Evolutionary conservation across 2,329 filamentous ascomycete species (phyloP).

Genomic region (Aspergillus fumigatus): DNA sequence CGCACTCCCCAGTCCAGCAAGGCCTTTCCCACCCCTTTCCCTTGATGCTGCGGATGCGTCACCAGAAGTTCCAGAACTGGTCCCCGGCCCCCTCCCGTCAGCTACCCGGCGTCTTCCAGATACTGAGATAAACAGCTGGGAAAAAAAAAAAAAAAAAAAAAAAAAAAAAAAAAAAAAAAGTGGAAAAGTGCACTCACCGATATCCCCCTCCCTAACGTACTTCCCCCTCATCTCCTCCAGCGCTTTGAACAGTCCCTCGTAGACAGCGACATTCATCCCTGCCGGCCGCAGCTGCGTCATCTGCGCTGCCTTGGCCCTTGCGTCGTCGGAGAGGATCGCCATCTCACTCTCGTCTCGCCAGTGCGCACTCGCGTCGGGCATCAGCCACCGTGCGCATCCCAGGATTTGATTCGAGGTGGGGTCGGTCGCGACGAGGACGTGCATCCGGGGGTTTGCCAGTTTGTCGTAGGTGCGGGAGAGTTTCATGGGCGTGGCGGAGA

Average conservation of each 20-base stretch:
- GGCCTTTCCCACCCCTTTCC: constrained; percentile 43
- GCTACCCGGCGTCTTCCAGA: too few relatives aligned
- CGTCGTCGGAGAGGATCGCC: constrained; percentile 37
- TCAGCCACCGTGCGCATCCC: constrained; percentile 49
- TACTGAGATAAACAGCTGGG: too few relatives aligned
- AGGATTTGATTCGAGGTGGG: constrained; percentile 30
- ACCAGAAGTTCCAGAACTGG: constrained; percentile 46
- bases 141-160: too few relatives aligned
- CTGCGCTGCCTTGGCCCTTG: constrained; percentile 29
- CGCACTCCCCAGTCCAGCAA: constrained; percentile 48
- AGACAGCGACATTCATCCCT: constrained; percentile 43
- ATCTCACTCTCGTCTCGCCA: constrained; percentile 15
- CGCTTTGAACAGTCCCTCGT: constrained; percentile 15
- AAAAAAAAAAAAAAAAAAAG: too few relatives aligned
- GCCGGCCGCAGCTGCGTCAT: constrained; percentile 38
- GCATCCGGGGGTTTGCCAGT: constrained; percentile 35
- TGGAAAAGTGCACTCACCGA: constrained; percentile 12
- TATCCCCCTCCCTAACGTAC: constrained; percentile 19
- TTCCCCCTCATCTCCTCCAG: constrained; percentile 14
- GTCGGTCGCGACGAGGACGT: constrained; percentile 41
- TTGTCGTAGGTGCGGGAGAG: constrained; percentile 32
- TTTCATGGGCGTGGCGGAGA: constrained; percentile 35
- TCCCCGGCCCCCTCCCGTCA: too few relatives aligned
- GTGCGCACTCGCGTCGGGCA: constrained; percentile 10
- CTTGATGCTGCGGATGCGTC: constrained; percentile 41